These are phyloP conservation scores for Bromus sterilis DNA, from an alignment of 176 grass and related monocot species.

Conservation along the genomic window DNA sequence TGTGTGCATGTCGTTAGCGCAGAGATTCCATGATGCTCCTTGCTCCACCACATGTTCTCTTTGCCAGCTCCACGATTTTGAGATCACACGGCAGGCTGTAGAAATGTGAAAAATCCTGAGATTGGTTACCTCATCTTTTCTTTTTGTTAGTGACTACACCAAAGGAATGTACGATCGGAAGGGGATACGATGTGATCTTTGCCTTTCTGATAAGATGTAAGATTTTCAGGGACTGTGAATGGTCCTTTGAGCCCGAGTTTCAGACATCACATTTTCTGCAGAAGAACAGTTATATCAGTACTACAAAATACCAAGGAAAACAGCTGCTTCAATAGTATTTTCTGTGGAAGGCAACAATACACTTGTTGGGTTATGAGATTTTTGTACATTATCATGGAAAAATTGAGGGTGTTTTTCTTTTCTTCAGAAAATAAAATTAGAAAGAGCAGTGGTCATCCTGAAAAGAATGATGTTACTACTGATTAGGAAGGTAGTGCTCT, in stretches of 20 bases:
- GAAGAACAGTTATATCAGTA: not conserved
- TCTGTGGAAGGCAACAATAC: no score
- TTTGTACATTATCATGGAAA: not conserved
- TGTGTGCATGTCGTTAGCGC: slow-evolving; percentile 17
- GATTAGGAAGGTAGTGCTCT: not conserved
- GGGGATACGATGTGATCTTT: not conserved
- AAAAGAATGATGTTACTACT: not conserved
- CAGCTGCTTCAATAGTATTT: not conserved
- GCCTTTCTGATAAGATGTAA: not conserved
- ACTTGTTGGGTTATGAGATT: not conserved
- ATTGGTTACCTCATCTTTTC: not conserved
- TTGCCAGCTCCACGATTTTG: slow-evolving; percentile 6
- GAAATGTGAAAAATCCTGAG: not conserved
- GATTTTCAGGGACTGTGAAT: not conserved
- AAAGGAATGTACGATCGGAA: not conserved
- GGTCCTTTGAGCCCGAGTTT: not conserved
- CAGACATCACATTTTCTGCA: not conserved
- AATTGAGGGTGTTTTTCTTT: not conserved
- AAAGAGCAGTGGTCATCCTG: not conserved
- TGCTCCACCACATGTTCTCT: not conserved
- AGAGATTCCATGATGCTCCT: slow-evolving; percentile 17
- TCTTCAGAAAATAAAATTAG: not conserved
- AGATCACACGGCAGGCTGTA: not conserved
- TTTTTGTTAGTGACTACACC: not conserved
- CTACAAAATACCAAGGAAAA: not conserved